These are phyloP conservation scores for Podospora pseudocomata DNA, from an alignment of 495 filamentous ascomycete genomes.

Conservation along the genomic window DNA sequence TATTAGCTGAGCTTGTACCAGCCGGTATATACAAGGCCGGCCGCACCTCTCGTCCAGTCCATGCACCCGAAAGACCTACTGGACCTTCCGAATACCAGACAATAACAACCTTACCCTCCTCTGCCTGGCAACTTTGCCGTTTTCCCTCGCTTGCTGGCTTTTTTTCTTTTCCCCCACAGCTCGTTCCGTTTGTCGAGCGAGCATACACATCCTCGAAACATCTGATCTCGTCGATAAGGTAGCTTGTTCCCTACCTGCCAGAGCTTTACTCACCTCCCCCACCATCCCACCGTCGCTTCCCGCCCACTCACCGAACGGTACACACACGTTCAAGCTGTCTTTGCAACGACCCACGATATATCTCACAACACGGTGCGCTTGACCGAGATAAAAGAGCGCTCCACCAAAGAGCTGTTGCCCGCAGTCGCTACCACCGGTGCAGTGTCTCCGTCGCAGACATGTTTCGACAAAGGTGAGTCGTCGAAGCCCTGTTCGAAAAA, in stretches of 20 bases:
- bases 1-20: slow-evolving; percentile 3
- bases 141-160: slow-evolving; percentile 12
- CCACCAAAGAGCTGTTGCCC: neutral
- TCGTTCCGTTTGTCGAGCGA: slow-evolving; percentile 10
- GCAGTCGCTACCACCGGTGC: slow-evolving; percentile 4
- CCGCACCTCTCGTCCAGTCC: neutral
- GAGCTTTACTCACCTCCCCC: neutral
- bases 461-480: slow-evolving; percentile 39
- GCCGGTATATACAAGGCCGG: slow-evolving; percentile 7
- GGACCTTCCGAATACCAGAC: neutral
- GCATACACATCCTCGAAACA: neutral
- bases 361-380: neutral
- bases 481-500: neutral
- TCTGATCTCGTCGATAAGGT: neutral
- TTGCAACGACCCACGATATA: neutral
- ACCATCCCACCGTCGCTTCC: neutral
- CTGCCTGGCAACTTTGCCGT: slow-evolving; percentile 5
- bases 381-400: neutral
- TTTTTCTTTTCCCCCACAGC: neutral
- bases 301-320: neutral
- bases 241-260: neutral
- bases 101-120: neutral
- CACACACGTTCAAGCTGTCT: neutral
- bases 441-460: slow-evolving; percentile 27
- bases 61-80: neutral